These are phyloP conservation scores for Passiflora organensis DNA, from an alignment of 345 rosid species.

Conservation along the genomic window DNA sequence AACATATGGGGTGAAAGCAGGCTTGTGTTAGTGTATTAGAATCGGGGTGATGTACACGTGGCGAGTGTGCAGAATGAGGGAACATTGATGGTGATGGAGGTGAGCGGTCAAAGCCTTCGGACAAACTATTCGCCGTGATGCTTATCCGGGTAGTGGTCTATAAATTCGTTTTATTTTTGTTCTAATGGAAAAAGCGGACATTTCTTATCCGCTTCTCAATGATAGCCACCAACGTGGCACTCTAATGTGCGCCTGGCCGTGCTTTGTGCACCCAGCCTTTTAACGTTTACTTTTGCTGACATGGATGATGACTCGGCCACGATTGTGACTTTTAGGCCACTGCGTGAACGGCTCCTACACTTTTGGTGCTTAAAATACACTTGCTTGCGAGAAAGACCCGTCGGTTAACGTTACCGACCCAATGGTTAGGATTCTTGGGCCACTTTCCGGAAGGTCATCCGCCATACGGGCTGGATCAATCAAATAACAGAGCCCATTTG, in stretches of 20 bases:
- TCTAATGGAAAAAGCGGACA: background rate
- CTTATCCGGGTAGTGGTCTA: conserved; percentile 17
- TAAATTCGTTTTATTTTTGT: background rate
- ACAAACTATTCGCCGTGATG: conserved; percentile 6
- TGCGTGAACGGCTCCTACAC: no score
- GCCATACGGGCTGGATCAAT: no score
- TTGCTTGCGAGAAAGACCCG: no score
- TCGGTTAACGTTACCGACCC: no score
- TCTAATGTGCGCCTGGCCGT: conserved; percentile 15
- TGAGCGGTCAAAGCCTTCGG: conserved; percentile 10
- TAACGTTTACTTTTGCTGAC: background rate
- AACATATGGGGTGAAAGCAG: no score
- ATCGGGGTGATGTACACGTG: conserved; percentile 4
- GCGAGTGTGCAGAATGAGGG: conserved; percentile 3
- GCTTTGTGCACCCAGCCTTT: conserved; percentile 16
- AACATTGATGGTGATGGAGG: conserved; percentile 11
- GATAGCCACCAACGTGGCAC: conserved; percentile 26
- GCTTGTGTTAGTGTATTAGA: no score
- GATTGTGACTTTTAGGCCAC: background rate
- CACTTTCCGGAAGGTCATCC: no score
- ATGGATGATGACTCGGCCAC: background rate
- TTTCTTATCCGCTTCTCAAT: conserved; percentile 42
- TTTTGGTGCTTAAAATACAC: no score
- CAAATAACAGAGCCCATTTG: no score
- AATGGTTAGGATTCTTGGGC: no score